Percentiles rank a stretch among this genome's conserved stretches.
Conservation (phyloP, 2,329 filamentous ascomycete genomes). For the Clonostachys byssicola region DNA sequence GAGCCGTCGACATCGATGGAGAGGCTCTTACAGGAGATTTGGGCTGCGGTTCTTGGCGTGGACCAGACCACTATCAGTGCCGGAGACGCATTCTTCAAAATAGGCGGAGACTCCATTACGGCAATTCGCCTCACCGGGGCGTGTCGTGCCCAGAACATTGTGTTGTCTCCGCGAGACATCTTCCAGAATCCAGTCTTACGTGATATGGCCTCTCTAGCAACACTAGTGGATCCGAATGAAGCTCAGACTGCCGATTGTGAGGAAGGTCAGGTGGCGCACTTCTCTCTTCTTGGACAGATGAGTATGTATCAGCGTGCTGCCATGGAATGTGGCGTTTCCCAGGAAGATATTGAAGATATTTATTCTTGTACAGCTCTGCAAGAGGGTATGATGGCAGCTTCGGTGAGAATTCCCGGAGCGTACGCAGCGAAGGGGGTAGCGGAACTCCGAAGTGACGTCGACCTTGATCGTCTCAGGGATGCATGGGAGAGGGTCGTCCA, state of each 20-base stretch:
- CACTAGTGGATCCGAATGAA: neutral
- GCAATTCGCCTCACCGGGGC: slow-evolving; percentile 32
- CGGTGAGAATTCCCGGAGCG: slow-evolving; percentile 5
- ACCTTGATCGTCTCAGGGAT: slow-evolving; percentile 5
- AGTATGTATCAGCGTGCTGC: neutral
- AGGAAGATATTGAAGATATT: slow-evolving; percentile 2
- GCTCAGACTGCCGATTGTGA: neutral
- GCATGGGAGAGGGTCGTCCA: slow-evolving; percentile 7
- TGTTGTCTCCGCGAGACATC: slow-evolving; percentile 1
- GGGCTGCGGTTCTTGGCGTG: slow-evolving; percentile 32
- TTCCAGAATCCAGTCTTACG: slow-evolving; percentile 4
- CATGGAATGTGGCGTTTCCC: slow-evolving; percentile 22
- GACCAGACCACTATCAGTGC: slow-evolving; percentile 11
- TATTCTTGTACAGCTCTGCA: slow-evolving; percentile 8
- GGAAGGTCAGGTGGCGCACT: slow-evolving; percentile 9
- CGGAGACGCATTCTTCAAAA: slow-evolving; percentile 5
- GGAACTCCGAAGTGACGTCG: slow-evolving; percentile 3
- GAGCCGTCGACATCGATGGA: slow-evolving; percentile 1
- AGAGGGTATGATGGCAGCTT: slow-evolving; percentile 13
- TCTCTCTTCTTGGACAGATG: neutral
- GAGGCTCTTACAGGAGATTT: slow-evolving; percentile 25
- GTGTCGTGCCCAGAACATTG: neutral
- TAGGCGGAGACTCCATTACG: slow-evolving; percentile 48
- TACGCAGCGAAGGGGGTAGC: slow-evolving; percentile 13
- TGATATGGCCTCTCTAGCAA: slow-evolving; percentile 1